Percentiles rank a stretch among this genome's conserved stretches.
phyloP scores from a whole-genome alignment of 1,284 basidiomycete genomes.

The Ceratobasidium sp. region DNA sequence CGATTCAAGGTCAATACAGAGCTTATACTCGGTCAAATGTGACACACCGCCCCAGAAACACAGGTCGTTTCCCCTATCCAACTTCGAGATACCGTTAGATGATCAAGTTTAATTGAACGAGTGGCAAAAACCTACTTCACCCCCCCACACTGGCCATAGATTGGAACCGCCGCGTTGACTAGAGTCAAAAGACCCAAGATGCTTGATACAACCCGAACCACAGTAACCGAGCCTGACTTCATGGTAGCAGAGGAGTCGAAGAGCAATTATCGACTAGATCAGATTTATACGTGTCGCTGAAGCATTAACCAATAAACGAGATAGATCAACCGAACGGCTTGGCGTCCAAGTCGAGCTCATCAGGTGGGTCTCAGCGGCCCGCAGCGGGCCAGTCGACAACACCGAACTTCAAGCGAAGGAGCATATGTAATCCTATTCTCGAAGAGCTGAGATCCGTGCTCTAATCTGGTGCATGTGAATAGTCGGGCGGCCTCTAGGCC shows the following conservation, averaged over 20 bases:
- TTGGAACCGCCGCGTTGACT: neutral
- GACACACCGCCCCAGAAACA: neutral
- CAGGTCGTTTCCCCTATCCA: neutral
- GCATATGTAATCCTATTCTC: no score
- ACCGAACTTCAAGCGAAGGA: neutral
- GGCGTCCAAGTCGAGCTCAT: neutral
- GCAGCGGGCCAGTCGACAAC: neutral
- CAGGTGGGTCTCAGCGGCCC: neutral
- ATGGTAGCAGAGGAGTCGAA: no score
- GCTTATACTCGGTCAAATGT: neutral
- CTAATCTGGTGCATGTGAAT: no score
- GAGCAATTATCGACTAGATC: neutral
- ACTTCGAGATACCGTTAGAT: neutral
- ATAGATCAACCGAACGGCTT: neutral
- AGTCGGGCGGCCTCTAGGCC: no score
- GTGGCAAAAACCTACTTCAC: neutral
- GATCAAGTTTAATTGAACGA: no score
- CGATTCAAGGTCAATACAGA: neutral
- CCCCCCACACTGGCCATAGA: conserved; percentile 11
- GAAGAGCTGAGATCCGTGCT: no score
- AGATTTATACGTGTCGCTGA: neutral
- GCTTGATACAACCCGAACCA: neutral
- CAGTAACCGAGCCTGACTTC: neutral
- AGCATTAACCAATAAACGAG: neutral
- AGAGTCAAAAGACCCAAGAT: neutral